Base-by-base conservation (phyloP, 1,284 basidiomycete species). In the Leccinum pachyderme region DNA sequence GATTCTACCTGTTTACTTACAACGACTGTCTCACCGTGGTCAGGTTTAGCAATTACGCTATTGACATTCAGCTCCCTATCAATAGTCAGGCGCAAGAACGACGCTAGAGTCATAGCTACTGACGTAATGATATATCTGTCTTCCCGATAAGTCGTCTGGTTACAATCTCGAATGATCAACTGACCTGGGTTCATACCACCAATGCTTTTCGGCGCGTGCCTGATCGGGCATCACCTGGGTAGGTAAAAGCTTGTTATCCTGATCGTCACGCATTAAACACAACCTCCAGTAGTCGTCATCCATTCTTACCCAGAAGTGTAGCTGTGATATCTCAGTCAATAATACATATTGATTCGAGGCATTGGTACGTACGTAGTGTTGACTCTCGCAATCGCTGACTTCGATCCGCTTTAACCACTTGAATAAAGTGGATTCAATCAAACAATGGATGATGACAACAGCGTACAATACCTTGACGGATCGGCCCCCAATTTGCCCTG, bases 201-300 rank as follows among this genome's bases (percentile, higher is more conserved):
- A 85, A 11, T 79, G 66, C 41, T 75, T 74, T 61, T 86, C 80
- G 2, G 72, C 73, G 22, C 82, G 71, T 9, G 83, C 84, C 64
- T 80, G 76, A 49, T 84, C 83, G 0, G 84, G 78, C 33, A 75
- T 75, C 2, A 87, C 63, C 50, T 80, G 73, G 32, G 75, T 81
- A 5, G 86, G 86, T 7, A 87, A 72, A 7, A 87, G 76, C 61
- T 84, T 85, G 72, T 87, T 87, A 64, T 87, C 85, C 67, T 79
- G 46, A 44, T 41, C 4, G 46, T 13, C 62, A 45, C 13, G 7
- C 37, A 39, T 25, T 56, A 39, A 62, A 47, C 35, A 52, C 31
- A 28, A 33, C 41, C 18, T 37, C 15, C 11, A 46, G 8, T 18
- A 18, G 31, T 33, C 25, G 32, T 28, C 28, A 27, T 45, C 28